Evolutionary conservation across 78 protist species (phyloP), one percentile per base, ranked within the genome.

Genomic region (Mantamonas sphyraenae): DNA sequence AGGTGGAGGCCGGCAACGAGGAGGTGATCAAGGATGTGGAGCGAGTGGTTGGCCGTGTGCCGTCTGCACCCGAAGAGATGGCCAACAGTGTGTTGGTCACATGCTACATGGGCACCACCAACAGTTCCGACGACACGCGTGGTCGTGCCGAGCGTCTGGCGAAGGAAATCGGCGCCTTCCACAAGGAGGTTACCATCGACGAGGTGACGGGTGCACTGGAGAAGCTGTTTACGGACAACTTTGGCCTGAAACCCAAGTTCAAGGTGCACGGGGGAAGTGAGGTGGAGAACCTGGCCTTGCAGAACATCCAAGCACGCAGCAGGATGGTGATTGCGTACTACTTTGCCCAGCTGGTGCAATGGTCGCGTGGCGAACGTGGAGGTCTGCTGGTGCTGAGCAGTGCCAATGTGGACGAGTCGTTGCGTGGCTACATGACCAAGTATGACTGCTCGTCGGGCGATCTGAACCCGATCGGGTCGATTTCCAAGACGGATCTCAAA

Each of bases 391-490:
- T 90, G 0, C 68, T 90, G 30, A 92, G 95, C 47, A 43, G 75
- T 5, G 92, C 95, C 24, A 90, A 90, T 61, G 84, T 79, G 7
- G 95, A 90, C 56, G 92, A 90, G 61, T 31, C 68, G 56, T 24
- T 64, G 14, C 71, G 85, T 34, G 95, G 95, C 2, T 90, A 90
- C 76, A 35, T 70, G 68, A 86, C 95, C 55, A 86, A 90, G 63
- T 90, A 90, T 51, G 94, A 90, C 79, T 90, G 94, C 50, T 76
- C 86, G 14, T 20, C 82, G 0, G 94, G 91, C 0, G 94, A 90
- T 62, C 24, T 90, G 66, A 90, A 90, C 60, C 94, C 94, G 35
- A 90, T 90, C 40, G 94, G n/a, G n/a, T n/a, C n/a, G n/a, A n/a
- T n/a, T n/a, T n/a, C n/a, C n/a, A 86, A 86, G 64, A 42, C 40